phyloP scores from a whole-genome alignment of 1,139 yeast species.

The Yamadazyma trypodendri region DNA sequence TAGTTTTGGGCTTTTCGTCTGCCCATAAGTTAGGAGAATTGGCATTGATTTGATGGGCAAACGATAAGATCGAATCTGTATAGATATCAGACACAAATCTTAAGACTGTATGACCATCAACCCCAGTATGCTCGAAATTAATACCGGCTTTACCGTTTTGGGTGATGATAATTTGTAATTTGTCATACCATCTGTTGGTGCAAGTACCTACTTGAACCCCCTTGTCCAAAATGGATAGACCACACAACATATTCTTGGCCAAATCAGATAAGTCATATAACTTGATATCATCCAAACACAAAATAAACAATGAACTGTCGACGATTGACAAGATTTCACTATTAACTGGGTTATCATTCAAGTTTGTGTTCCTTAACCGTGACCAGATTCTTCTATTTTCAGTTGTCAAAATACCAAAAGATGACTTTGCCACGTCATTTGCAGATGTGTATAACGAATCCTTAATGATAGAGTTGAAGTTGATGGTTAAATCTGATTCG shows the following conservation, averaged over 20 bases:
- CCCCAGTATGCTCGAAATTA: conserved; percentile 93
- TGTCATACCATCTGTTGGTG: conserved; percentile 94
- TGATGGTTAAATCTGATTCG: conserved; percentile 72
- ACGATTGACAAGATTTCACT: conserved; percentile 69
- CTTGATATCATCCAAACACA: conserved; percentile 77
- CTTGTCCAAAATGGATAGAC: conserved; percentile 71
- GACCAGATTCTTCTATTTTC: conserved; percentile 90
- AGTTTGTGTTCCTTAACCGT: conserved; percentile 54
- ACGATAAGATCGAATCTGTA: conserved; percentile 83
- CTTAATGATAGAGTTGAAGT: conserved; percentile 70
- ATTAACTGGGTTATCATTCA: conserved; percentile 49
- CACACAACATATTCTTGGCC: conserved; percentile 84
- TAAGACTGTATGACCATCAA: conserved; percentile 91
- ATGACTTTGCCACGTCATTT: conserved; percentile 71
- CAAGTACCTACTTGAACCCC: conserved; percentile 94
- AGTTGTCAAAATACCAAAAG: conserved; percentile 86
- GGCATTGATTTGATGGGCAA: conserved; percentile 79
- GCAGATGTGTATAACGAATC: conserved; percentile 65
- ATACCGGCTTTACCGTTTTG: conserved; percentile 91
- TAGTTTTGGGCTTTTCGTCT: conserved; percentile 12
- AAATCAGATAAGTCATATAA: conserved; percentile 66
- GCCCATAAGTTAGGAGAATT: conserved; percentile 81
- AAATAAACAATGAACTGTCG: conserved; percentile 77
- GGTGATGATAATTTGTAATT: conserved; percentile 85
- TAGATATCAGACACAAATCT: conserved; percentile 87